Evolutionary conservation across 163 green algal species (phyloP), one percentile per base, ranked within the genome.

Genomic region (Chlamydomonas reinhardtii): DNA sequence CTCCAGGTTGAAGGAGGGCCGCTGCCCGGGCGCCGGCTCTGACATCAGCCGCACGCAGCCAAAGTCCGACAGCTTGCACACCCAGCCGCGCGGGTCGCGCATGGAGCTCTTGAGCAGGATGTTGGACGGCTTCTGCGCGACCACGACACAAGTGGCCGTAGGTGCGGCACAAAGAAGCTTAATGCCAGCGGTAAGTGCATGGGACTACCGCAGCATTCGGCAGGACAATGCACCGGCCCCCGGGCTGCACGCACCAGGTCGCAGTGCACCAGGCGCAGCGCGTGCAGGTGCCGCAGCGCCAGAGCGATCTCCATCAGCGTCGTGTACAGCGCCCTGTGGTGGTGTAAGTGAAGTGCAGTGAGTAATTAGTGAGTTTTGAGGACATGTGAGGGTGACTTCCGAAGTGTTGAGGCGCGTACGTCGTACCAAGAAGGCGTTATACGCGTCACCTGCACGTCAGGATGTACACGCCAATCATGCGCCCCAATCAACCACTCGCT

Each of bases 41-140:
- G 78, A 37, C 78, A 85, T 85, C 5, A 85, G 78, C 43, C 68
- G 78, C 39, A 75, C 66, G 68, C 78, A 85, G n/a, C 86, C 86
- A 74, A 90, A 90, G 86, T 90, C 86, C 14, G 74, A 83, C 25
- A 91, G 76, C 77, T 86, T 90, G 69, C 59, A 71, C 39, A 76
- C 73, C 77, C 87, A 90, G 34, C 85, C 85, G 2, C 82, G 80
- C 5, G 54, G 73, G 66, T 90, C 85, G 0, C 71, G 62, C 37
- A 84, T 75, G 48, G 62, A 80, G 64, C 73, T 82, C 68, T 88
- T 90, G 54, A 88, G 85, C 77, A 90, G 77, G 17, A 90, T 73
- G 59, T 90, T 90, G 66, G 80, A 82, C 12, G 85, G 85, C 74
- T 90, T 90, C 76, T 83, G 76, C 61, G 34, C 22, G 11, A 73